Conservation (phyloP, 2,329 filamentous ascomycete genomes). For the Trichoderma citrinoviride region DNA sequence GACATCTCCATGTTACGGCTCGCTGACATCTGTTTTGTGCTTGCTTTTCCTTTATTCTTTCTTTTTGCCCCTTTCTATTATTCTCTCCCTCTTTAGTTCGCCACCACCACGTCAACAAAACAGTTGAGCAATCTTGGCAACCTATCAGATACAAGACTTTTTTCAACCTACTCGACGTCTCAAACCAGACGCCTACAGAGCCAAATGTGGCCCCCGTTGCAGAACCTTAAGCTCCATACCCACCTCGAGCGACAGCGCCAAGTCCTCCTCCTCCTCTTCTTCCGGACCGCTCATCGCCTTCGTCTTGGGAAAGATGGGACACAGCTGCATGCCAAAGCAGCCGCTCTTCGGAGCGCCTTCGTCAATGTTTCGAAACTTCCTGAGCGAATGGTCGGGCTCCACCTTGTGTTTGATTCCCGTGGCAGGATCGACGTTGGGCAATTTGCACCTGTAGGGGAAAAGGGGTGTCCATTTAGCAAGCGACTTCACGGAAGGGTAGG, state of each 20-base stretch:
- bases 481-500: neutral
- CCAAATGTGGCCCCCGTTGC: conserved; percentile 44
- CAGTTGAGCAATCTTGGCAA: neutral
- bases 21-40: too few relatives aligned
- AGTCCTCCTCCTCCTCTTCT: conserved; percentile 24
- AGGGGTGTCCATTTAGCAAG: neutral
- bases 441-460: conserved; percentile 52
- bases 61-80: neutral
- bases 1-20: too few relatives aligned
- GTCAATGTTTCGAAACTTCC: conserved; percentile 59
- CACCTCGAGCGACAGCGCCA: conserved; percentile 50
- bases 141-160: neutral
- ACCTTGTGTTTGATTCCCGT: conserved; percentile 54
- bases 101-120: too few relatives aligned
- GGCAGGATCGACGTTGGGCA: conserved; percentile 67
- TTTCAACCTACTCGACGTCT: neutral
- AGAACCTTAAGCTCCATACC: conserved; percentile 55
- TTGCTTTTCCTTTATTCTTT: neutral
- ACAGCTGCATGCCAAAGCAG: conserved; percentile 65
- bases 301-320: conserved; percentile 49
- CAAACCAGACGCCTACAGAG: conserved; percentile 32
- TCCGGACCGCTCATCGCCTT: conserved; percentile 16
- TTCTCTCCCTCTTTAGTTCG: too few relatives aligned
- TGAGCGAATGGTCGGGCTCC: conserved; percentile 59
- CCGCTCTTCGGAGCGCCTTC: conserved; percentile 54